phyloP scores from a whole-genome alignment of 495 filamentous ascomycete genomes.

The Parathielavia appendiculata region DNA sequence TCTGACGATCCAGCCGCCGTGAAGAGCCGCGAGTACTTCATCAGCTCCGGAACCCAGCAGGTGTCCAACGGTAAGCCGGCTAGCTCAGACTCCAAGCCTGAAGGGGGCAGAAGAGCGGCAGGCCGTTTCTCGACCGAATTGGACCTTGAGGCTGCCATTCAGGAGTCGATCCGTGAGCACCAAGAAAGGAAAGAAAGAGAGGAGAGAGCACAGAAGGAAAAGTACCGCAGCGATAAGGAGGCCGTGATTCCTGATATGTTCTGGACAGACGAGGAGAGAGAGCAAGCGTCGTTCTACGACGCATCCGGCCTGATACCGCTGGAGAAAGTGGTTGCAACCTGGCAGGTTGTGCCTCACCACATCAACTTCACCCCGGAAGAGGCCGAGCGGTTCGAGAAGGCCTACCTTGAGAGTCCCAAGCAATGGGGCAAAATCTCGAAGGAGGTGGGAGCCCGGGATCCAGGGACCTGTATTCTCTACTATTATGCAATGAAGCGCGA shows the following conservation, averaged over 20 bases:
- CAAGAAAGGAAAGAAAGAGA: slow-evolving; percentile 67
- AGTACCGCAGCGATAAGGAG: slow-evolving; percentile 74
- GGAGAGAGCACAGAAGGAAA: slow-evolving; percentile 62
- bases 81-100: slow-evolving; percentile 51
- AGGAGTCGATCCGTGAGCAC: slow-evolving; percentile 71
- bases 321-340: slow-evolving; percentile 60
- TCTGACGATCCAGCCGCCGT: slow-evolving; percentile 46
- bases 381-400: slow-evolving; percentile 67
- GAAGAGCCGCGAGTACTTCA: slow-evolving; percentile 43
- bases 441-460: slow-evolving; percentile 63
- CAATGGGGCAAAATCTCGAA: slow-evolving; percentile 88
- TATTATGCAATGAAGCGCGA: slow-evolving; percentile 92
- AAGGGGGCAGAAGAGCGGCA: slow-evolving; percentile 51
- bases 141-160: slow-evolving; percentile 70
- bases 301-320: slow-evolving; percentile 64
- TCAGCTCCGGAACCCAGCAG: slow-evolving; percentile 20
- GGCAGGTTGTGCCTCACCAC: slow-evolving; percentile 66
- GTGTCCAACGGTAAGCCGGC: slow-evolving; percentile 31
- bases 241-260: slow-evolving; percentile 79
- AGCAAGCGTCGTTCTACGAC: slow-evolving; percentile 60
- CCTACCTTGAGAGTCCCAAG: slow-evolving; percentile 79
- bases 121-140: slow-evolving; percentile 60
- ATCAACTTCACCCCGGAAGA: slow-evolving; percentile 84
- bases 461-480: slow-evolving; percentile 84
- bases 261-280: slow-evolving; percentile 43